Conservation (phyloP, 306 rosid species). For the Citrullus colocynthis region DNA sequence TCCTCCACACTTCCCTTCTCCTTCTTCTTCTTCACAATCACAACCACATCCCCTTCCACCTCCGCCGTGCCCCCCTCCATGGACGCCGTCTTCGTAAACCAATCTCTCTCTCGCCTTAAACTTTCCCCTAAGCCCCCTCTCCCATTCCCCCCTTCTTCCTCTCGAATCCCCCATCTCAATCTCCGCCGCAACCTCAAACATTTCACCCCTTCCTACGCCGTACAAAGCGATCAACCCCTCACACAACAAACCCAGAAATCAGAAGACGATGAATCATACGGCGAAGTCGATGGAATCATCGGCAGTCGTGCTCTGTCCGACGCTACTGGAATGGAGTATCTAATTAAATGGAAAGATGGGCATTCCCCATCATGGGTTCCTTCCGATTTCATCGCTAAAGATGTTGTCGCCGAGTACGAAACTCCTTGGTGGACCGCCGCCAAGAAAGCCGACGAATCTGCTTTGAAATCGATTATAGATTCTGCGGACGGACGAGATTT, state of each 20-base stretch:
- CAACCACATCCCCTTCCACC: neutral
- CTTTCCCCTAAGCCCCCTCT: slow-evolving; percentile 17
- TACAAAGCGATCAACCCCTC: slow-evolving; percentile 28
- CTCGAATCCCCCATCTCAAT: slow-evolving; percentile 20
- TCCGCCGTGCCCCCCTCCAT: slow-evolving; percentile 11
- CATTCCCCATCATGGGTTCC: slow-evolving; percentile 77
- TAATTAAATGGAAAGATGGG: slow-evolving; percentile 81
- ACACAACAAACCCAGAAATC: neutral
- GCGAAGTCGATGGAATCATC: slow-evolving; percentile 66
- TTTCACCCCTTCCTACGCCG: slow-evolving; percentile 7
- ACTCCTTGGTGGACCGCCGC: slow-evolving; percentile 92
- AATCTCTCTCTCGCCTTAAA: slow-evolving; percentile 48
- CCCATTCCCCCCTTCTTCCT: neutral
- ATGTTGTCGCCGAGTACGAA: slow-evolving; percentile 71
- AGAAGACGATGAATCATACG: slow-evolving; percentile 45
- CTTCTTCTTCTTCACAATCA: neutral
- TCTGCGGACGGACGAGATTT: slow-evolving; percentile 48
- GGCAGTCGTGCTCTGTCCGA: slow-evolving; percentile 47
- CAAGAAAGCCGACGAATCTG: slow-evolving; percentile 46
- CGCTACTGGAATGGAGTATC: slow-evolving; percentile 50
- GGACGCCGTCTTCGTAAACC: slow-evolving; percentile 53
- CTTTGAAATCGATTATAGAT: slow-evolving; percentile 21
- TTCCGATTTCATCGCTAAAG: slow-evolving; percentile 58
- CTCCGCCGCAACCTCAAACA: slow-evolving; percentile 1
- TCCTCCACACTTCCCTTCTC: neutral